Evolutionary conservation across 1,139 yeast genomes (phyloP).

Genomic region (Yamadazyma kanchanaburiensis): DNA sequence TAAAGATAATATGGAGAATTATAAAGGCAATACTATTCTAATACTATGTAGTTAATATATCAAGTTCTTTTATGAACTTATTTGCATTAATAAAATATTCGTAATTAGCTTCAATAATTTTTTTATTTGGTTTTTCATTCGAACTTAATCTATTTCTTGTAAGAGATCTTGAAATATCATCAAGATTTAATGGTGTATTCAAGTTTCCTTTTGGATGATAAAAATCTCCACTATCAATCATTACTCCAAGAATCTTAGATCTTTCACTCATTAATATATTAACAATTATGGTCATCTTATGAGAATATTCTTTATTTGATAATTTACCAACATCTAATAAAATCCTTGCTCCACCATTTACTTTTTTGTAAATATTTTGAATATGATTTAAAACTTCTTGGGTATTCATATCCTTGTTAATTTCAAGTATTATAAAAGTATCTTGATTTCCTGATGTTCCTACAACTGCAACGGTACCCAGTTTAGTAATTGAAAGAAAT

Average conservation of each 20-base stretch:
- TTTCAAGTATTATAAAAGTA: constrained; percentile 35
- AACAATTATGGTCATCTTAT: constrained; percentile 13
- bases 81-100: constrained; percentile 26
- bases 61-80: constrained; percentile 20
- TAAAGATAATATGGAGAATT: constrained; percentile 34
- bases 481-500: constrained; percentile 40
- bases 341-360: constrained; percentile 18
- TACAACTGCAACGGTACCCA: constrained; percentile 43
- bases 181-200: neutral
- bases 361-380: constrained; percentile 17
- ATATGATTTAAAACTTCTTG: constrained; percentile 16
- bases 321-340: constrained; percentile 32
- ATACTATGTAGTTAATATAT: constrained; percentile 7
- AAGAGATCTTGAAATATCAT: constrained; percentile 4
- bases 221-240: constrained; percentile 38
- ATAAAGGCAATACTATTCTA: constrained; percentile 26
- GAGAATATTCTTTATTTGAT: constrained; percentile 14
- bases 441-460: constrained; percentile 46
- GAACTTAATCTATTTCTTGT: constrained; percentile 14
- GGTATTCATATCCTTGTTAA: no score
- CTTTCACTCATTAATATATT: constrained; percentile 9
- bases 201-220: constrained; percentile 21
- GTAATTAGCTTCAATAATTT: constrained; percentile 5
- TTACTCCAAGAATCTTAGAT: constrained; percentile 29
- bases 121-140: constrained; percentile 8